Conservation (phyloP, 78 protist genomes). For the Isochrysis galbana region DNA sequence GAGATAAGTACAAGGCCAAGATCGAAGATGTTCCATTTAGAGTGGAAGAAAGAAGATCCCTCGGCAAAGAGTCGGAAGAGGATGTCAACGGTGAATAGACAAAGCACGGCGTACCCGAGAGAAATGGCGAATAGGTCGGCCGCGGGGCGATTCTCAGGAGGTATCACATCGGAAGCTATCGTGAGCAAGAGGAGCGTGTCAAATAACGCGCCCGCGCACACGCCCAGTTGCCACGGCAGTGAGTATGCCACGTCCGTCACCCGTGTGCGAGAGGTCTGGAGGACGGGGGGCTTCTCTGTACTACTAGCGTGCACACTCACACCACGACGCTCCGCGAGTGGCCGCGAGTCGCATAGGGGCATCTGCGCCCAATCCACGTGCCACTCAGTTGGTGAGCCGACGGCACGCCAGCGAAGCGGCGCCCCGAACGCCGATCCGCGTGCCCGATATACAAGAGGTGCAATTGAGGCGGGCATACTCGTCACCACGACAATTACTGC, state of each 20-base stretch:
- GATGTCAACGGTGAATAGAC: neutral
- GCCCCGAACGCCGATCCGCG: neutral
- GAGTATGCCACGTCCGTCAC: neutral
- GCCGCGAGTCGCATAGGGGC: neutral
- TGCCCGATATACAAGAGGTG: neutral
- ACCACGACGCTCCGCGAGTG: neutral
- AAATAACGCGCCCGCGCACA: neutral
- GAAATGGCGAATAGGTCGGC: neutral
- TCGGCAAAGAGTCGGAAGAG: neutral
- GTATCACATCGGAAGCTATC: neutral
- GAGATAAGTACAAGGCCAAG: neutral
- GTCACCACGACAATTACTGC: neutral
- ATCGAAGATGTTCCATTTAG: neutral
- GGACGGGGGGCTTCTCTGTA: neutral
- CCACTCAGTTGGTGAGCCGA: neutral
- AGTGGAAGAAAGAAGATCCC: neutral
- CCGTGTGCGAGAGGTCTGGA: neutral
- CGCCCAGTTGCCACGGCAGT: neutral
- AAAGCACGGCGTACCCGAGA: neutral
- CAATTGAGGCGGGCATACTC: neutral
- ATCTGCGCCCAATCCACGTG: neutral
- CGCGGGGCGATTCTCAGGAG: neutral
- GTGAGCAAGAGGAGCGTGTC: neutral
- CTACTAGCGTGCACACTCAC: neutral
- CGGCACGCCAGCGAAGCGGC: neutral